A percentile compares a stretch with the other conserved stretches of the same genome.
phyloP scores from a whole-genome alignment of 1,139 yeast species.

The Yamadazyma sp. region DNA sequence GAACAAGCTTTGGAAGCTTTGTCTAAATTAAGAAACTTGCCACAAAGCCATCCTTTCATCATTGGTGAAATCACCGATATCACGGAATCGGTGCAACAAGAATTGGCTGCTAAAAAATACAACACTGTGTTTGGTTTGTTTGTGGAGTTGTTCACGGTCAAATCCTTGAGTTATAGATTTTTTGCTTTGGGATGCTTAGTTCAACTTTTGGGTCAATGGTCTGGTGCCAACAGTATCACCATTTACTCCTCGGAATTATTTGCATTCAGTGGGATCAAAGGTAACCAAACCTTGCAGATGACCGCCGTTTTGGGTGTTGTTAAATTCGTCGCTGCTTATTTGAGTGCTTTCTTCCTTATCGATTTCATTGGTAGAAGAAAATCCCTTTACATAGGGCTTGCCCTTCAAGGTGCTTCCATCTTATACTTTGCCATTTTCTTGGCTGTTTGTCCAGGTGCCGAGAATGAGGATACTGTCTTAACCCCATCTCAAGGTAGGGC shows the following conservation, averaged over 20 bases:
- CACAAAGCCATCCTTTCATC: slow-evolving; percentile 51
- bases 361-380: slow-evolving; percentile 49
- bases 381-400: slow-evolving; percentile 40
- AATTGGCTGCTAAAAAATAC: slow-evolving; percentile 30
- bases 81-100: slow-evolving; percentile 44
- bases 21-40: slow-evolving; percentile 48
- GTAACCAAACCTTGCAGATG: slow-evolving; percentile 40
- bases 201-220: slow-evolving; percentile 60
- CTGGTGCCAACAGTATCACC: slow-evolving; percentile 65
- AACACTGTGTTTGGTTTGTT: slow-evolving; percentile 19
- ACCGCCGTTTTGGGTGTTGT: slow-evolving; percentile 51
- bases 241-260: slow-evolving; percentile 59
- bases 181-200: slow-evolving; percentile 40
- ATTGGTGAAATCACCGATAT: slow-evolving; percentile 54
- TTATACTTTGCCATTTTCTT: slow-evolving; percentile 48
- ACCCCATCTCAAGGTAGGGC: slow-evolving; percentile 36
- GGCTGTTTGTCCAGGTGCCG: slow-evolving; percentile 47
- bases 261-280: slow-evolving; percentile 46
- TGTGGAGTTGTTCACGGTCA: slow-evolving; percentile 32
- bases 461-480: slow-evolving; percentile 25
- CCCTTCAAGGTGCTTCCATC: slow-evolving; percentile 29
- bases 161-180: slow-evolving; percentile 46
- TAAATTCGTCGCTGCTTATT: slow-evolving; percentile 44
- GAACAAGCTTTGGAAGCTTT: slow-evolving; percentile 38
- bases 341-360: slow-evolving; percentile 47